A percentile compares a stretch with the other conserved stretches of the same genome.
phyloP scores from a whole-genome alignment of 176 grass and related monocot genomes.

The Pontederia paniculata region DNA sequence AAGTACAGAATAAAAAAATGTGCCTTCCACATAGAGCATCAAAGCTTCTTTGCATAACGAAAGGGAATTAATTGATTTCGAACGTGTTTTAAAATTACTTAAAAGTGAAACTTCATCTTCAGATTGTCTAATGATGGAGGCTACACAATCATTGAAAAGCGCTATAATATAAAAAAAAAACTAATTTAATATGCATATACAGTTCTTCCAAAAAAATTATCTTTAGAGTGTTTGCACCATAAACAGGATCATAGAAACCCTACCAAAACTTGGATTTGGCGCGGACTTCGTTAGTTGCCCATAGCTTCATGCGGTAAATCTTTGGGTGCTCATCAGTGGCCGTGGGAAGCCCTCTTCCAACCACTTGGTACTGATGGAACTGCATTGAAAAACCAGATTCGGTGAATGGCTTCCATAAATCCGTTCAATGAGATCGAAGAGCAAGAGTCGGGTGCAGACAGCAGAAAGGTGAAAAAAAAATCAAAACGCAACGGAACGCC shows the following conservation, averaged over 20 bases:
- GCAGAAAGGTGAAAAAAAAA: background rate
- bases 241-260: too few relatives aligned
- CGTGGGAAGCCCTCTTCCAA: conserved; percentile 53
- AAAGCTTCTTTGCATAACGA: too few relatives aligned
- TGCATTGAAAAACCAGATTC: background rate
- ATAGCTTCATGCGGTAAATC: conserved; percentile 84
- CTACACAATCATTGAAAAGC: background rate
- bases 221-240: too few relatives aligned
- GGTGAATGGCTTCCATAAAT: background rate
- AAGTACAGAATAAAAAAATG: background rate
- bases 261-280: conserved; percentile 78
- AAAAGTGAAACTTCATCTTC: background rate
- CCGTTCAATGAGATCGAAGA: too few relatives aligned
- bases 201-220: too few relatives aligned
- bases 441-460: background rate
- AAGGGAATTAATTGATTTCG: too few relatives aligned
- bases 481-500: background rate
- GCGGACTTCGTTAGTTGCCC: conserved; percentile 70
- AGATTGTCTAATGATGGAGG: background rate
- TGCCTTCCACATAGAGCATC: too few relatives aligned
- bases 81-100: background rate
- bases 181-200: too few relatives aligned
- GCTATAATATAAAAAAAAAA: too few relatives aligned
- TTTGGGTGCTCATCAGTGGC: conserved; percentile 56
- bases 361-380: conserved; percentile 88